A percentile compares a stretch with the other conserved stretches of the same genome.
These are phyloP conservation scores for Solanum ossicruentum DNA, from an alignment of 257 asterid genomes.

Conservation along the genomic window DNA sequence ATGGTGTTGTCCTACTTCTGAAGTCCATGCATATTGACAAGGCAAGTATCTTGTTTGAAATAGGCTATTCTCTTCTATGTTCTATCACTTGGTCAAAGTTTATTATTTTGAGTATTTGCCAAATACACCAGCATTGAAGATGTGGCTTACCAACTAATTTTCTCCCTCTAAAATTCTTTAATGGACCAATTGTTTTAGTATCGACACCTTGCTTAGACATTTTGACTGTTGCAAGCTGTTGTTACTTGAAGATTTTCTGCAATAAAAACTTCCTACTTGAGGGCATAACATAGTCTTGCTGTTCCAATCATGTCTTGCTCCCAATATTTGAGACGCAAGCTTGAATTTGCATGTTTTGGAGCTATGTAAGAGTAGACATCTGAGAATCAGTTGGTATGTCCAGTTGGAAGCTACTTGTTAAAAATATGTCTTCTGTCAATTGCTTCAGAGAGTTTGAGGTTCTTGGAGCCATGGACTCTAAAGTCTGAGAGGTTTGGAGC, in stretches of 20 bases:
- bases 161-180: background rate
- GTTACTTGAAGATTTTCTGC: background rate
- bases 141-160: background rate
- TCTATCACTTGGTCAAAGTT: background rate
- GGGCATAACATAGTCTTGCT: background rate
- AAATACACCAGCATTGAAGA: background rate
- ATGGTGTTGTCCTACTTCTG: conserved; percentile 91
- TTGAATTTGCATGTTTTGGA: background rate
- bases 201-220: background rate
- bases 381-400: background rate
- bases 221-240: background rate
- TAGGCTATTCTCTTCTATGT: background rate
- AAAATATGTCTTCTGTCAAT: background rate
- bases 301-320: background rate
- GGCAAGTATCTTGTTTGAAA: conserved; percentile 21
- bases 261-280: background rate
- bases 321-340: background rate
- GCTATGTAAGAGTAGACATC: background rate
- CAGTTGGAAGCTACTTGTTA: background rate
- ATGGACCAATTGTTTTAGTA: background rate
- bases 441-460: background rate
- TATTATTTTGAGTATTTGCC: background rate
- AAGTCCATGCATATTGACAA: conserved; percentile 86
- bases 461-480: background rate
- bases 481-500: background rate